Conservation (phyloP, 108 stramenopile genomes). For the Fragilaria radians region DNA sequence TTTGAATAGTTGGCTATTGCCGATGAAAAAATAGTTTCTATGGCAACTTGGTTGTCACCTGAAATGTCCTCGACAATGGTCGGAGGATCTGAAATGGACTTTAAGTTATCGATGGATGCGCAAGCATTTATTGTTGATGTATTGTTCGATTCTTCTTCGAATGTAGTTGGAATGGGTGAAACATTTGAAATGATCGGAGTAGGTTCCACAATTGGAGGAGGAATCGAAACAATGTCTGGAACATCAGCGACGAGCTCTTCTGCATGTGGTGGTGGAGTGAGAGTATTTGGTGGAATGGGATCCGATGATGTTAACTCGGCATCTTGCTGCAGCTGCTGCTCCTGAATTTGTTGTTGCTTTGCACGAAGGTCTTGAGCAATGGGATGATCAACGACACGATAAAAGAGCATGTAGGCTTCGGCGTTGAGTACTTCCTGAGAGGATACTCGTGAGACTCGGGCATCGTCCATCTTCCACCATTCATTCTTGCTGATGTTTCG, state of each 20-base stretch:
- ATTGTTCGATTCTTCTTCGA: too few relatives aligned
- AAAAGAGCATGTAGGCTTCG: conserved; percentile 90
- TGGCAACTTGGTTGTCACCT: background rate
- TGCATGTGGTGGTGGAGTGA: too few relatives aligned
- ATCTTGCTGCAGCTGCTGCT: background rate
- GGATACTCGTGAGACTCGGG: conserved; percentile 46
- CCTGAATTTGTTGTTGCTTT: conserved; percentile 7
- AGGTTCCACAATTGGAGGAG: too few relatives aligned
- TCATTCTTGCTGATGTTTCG: conserved; percentile 69
- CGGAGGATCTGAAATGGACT: too few relatives aligned
- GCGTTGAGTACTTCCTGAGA: conserved; percentile 62
- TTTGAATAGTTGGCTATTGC: background rate
- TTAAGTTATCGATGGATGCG: too few relatives aligned
- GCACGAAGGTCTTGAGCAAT: conserved; percentile 43
- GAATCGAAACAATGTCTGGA: background rate
- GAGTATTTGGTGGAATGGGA: too few relatives aligned
- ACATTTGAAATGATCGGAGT: too few relatives aligned
- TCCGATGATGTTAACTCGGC: background rate
- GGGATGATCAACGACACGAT: conserved; percentile 79
- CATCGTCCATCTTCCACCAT: conserved; percentile 93
- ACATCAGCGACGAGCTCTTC: too few relatives aligned
- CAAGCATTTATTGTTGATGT: too few relatives aligned
- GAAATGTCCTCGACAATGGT: too few relatives aligned
- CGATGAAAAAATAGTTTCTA: conserved; percentile 4
- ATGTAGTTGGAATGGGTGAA: too few relatives aligned